Evolutionary conservation across 106 monocot genomes (phyloP).

Genomic region (Agapanthus africanus): DNA sequence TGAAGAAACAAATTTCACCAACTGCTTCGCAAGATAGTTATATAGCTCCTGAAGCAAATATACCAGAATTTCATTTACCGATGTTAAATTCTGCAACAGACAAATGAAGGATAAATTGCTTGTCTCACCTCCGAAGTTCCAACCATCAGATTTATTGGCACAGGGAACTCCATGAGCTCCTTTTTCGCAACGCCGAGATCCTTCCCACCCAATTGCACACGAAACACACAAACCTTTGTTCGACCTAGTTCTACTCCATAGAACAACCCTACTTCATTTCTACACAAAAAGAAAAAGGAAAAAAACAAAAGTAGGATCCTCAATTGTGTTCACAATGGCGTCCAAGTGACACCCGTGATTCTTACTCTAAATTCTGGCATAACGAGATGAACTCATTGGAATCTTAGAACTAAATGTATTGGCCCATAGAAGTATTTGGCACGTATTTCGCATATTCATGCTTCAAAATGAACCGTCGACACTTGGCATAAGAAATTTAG

Average conservation of each 20-base stretch:
- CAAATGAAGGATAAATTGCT: background rate
- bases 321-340: background rate
- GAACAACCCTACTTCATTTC: constrained; percentile 21
- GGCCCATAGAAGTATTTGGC: background rate
- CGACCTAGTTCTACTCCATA: constrained; percentile 26
- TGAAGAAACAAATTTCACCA: constrained; percentile 14
- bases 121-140: constrained; percentile 23
- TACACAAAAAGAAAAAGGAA: constrained; percentile 14
- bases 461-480: constrained; percentile 6
- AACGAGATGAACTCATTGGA: background rate
- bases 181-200: constrained; percentile 12
- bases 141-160: constrained; percentile 30
- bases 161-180: constrained; percentile 15
- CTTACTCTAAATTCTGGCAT: background rate
- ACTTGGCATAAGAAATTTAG: no score
- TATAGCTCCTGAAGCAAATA: constrained; percentile 21
- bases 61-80: background rate
- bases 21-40: constrained; percentile 19
- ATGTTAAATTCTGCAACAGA: background rate
- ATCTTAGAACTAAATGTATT: background rate
- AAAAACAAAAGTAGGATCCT: no score
- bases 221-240: constrained; percentile 17
- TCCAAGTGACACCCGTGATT: background rate
- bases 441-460: background rate
- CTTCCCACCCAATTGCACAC: constrained; percentile 19